A percentile compares a stretch with the other conserved stretches of the same genome.
These are phyloP conservation scores for Nepenthes alata DNA, from an alignment of 179 eudicot genomes.

Conservation along the genomic window DNA sequence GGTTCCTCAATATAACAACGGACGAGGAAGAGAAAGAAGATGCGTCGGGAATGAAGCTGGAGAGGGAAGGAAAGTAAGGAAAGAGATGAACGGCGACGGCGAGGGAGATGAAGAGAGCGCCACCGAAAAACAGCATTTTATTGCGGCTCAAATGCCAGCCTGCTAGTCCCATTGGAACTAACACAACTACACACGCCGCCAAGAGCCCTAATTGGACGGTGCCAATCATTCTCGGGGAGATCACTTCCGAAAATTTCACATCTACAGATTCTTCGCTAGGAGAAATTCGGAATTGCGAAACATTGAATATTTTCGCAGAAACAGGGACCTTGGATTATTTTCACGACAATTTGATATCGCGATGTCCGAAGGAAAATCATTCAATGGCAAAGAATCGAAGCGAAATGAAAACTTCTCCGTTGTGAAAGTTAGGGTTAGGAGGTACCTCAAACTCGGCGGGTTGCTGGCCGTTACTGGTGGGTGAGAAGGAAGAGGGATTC, in stretches of 20 bases:
- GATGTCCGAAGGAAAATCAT: too few relatives aligned
- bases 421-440: too few relatives aligned
- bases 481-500: too few relatives aligned
- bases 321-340: too few relatives aligned
- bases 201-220: slow-evolving; percentile 76
- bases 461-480: too few relatives aligned
- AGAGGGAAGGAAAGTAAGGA: slow-evolving; percentile 62
- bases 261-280: background rate
- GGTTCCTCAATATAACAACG: slow-evolving; percentile 25
- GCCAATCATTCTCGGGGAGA: slow-evolving; percentile 42
- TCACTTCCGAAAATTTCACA: background rate
- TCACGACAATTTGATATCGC: too few relatives aligned
- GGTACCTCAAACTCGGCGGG: too few relatives aligned
- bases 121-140: slow-evolving; percentile 83
- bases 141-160: slow-evolving; percentile 93
- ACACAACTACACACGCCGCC: slow-evolving; percentile 72
- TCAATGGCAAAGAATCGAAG: too few relatives aligned
- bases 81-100: slow-evolving; percentile 82
- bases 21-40: slow-evolving; percentile 16
- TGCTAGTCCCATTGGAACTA: slow-evolving; percentile 91
- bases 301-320: background rate
- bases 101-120: slow-evolving; percentile 77
- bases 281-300: background rate
- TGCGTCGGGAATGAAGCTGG: slow-evolving; percentile 22
- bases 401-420: too few relatives aligned